Conservation (phyloP, 495 filamentous ascomycete species). For the Aspergillus nidulans region DNA sequence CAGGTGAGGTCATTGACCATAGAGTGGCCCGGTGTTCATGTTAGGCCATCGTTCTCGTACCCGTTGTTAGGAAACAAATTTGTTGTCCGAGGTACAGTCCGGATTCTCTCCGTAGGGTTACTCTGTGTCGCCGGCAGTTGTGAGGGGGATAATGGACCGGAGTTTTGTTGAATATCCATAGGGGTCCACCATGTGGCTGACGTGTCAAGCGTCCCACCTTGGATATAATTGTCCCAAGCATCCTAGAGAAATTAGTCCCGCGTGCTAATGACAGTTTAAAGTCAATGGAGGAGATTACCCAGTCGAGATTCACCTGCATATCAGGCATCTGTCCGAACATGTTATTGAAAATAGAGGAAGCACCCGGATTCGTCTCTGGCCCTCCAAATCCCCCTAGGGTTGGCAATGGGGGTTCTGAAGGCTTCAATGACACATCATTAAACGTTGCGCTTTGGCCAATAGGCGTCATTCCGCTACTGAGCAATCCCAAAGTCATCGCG, state of each 20-base stretch:
- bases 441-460: constrained; percentile 43
- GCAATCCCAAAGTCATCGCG: constrained; percentile 77
- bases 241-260: constrained; percentile 36
- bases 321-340: constrained; percentile 59
- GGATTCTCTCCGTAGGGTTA: constrained; percentile 11
- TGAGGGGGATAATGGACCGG: constrained; percentile 14
- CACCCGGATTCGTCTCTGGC: constrained; percentile 32
- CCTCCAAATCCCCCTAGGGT: constrained; percentile 32
- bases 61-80: constrained; percentile 15
- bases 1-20: not conserved
- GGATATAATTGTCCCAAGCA: constrained; percentile 54
- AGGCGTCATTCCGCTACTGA: constrained; percentile 66
- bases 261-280: not conserved
- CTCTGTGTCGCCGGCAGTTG: constrained; percentile 13
- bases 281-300: constrained; percentile 52
- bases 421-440: constrained; percentile 29
- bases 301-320: constrained; percentile 66
- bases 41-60: constrained; percentile 12
- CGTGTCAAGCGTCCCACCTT: constrained; percentile 45
- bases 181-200: constrained; percentile 46
- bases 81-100: constrained; percentile 13
- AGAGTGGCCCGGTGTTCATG: not conserved
- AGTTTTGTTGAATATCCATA: constrained; percentile 28
- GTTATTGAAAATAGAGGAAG: constrained; percentile 50
- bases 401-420: constrained; percentile 28